Evolutionary conservation across 352 stramenopile species (phyloP), one percentile per base, ranked within the genome.

Genomic region (Phytophthora hibernalis): DNA sequence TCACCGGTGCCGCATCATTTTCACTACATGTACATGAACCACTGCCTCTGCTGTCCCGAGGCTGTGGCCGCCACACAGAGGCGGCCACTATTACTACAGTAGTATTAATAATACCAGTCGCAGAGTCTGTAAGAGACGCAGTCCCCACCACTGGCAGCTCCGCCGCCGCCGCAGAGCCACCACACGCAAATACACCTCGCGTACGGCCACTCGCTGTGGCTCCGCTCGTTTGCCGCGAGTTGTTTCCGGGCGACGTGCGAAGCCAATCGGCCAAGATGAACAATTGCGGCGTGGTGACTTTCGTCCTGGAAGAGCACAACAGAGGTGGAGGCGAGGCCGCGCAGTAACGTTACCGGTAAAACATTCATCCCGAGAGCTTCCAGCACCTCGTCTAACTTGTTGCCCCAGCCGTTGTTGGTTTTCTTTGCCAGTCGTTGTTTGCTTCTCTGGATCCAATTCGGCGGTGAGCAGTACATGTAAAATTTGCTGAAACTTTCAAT

Each of bases 191-290:
- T 93, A 37, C 52, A 95, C 15, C 76, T 97, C 11, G 85, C 93
- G 8, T 93, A 91, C 44, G 90, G 90, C 28, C 90, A 97, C 70
- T 96, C 89, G 63, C 73, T 93, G 38, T 97, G 89, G 87, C 92
- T 96, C 51, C 80, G 83, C 1, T 83, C 84, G 11, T 97, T 96
- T 96, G 84, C 59, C 81, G 80, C 12, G 86, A 91, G 56, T 96
- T 89, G 49, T 82, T 96, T 24, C 82, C 85, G 10, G n/a, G 20
- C 3, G 49, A 76, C 18, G 30, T 76, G 0, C 47, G 68, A 76
- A 5, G 71, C 74, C 35, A 93, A 91, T 74, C 35, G 21, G 62
- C 65, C 21, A 97, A 96, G 52, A 76, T 96, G 47, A 62, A 54
- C 31, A 97, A 97, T 65, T 95, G 87, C 54, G 88, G 72, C 5